Percentiles rank a stretch among this genome's conserved stretches.
Conservation (phyloP, 805 yeast genomes). For the Komagataella pastoris region DNA sequence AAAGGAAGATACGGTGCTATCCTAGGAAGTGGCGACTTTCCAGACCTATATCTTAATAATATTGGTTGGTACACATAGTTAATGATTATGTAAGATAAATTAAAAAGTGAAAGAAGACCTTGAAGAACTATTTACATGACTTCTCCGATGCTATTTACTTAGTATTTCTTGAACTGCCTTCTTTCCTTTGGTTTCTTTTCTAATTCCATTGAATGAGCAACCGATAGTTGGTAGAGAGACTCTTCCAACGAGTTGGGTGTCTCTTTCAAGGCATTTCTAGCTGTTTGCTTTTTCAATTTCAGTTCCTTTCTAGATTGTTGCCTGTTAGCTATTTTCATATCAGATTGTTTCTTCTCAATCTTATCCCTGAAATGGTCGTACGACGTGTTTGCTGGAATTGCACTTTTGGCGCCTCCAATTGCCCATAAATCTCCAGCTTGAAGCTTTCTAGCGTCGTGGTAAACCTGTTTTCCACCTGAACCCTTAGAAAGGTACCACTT, state of each 20-base stretch:
- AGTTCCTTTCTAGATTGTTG: not conserved
- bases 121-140: not conserved
- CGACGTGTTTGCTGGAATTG: slow-evolving; percentile 21
- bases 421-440: slow-evolving; percentile 85
- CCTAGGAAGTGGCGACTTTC: not conserved
- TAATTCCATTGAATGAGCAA: not conserved
- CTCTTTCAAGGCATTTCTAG: not conserved
- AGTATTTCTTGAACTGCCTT: not conserved
- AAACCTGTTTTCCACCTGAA: slow-evolving; percentile 56
- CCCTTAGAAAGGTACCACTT: slow-evolving; percentile 73
- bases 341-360: slow-evolving; percentile 15
- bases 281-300: not conserved
- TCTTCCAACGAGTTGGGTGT: not conserved
- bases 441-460: slow-evolving; percentile 85
- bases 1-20: not conserved
- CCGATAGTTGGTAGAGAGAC: not conserved
- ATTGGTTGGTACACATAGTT: not conserved
- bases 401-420: slow-evolving; percentile 40
- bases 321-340: not conserved
- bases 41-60: not conserved
- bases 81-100: too few relatives aligned
- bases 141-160: not conserved
- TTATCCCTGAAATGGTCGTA: slow-evolving; percentile 16
- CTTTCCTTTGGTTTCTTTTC: not conserved
- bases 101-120: not conserved